These are phyloP conservation scores for Graphium sp. DNA, from an alignment of 2,329 filamentous ascomycete genomes.

Conservation along the genomic window DNA sequence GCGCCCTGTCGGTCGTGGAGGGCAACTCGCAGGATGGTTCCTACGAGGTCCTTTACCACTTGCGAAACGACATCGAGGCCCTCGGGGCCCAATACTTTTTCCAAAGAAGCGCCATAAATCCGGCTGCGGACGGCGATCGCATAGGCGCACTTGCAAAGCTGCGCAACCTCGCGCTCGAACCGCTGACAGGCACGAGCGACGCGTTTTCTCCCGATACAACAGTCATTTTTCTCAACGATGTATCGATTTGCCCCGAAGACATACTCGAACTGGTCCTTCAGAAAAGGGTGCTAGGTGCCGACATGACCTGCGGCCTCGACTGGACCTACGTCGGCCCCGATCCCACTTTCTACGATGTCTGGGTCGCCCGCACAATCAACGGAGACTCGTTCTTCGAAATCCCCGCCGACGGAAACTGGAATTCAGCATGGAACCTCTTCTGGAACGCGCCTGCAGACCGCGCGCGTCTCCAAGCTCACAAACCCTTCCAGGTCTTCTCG, in stretches of 20 bases:
- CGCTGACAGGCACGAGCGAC: slow-evolving; percentile 16
- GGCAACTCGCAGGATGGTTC: slow-evolving; percentile 34
- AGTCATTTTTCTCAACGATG: slow-evolving; percentile 36
- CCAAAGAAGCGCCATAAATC: slow-evolving; percentile 22
- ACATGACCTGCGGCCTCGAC: slow-evolving; percentile 43
- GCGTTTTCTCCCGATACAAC: slow-evolving; percentile 17
- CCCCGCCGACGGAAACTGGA: slow-evolving; percentile 28
- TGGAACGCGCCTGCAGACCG: slow-evolving; percentile 24
- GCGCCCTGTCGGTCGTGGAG: slow-evolving; percentile 33
- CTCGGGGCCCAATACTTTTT: slow-evolving; percentile 23
- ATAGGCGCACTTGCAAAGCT: slow-evolving; percentile 29
- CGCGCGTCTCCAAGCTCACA: slow-evolving; percentile 13
- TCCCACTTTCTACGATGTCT: slow-evolving; percentile 39
- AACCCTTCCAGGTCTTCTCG: slow-evolving; percentile 41
- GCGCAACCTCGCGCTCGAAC: slow-evolving; percentile 32
- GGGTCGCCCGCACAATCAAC: slow-evolving; percentile 30
- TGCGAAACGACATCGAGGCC: slow-evolving; percentile 17
- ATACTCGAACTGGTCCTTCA: slow-evolving; percentile 38
- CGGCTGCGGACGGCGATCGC: slow-evolving; percentile 19
- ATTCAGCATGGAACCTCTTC: slow-evolving; percentile 31
- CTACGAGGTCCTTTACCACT: slow-evolving; percentile 22
- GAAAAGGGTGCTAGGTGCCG: slow-evolving; percentile 22
- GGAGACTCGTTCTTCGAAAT: slow-evolving; percentile 40
- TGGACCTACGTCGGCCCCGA: slow-evolving; percentile 27
- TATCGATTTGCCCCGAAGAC: slow-evolving; percentile 33